phyloP scores from a whole-genome alignment of 805 yeast species.

The baker's yeast (Saccharomyces cerevisiae) region DNA sequence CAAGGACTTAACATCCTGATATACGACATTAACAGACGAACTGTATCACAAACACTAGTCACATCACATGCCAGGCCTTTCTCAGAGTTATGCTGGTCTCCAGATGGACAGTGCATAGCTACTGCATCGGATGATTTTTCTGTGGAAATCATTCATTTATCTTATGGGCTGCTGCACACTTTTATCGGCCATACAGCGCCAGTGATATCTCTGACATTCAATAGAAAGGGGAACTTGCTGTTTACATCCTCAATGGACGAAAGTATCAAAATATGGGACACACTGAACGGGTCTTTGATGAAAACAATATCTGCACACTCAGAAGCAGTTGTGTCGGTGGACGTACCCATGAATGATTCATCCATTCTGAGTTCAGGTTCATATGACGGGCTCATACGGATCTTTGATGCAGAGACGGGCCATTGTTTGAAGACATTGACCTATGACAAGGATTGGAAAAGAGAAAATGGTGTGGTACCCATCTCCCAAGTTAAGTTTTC shows the following conservation, averaged over 20 bases:
- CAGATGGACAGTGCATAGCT: slow-evolving; percentile 64
- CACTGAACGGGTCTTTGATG: slow-evolving; percentile 50
- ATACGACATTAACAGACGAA: slow-evolving; percentile 37
- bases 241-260: slow-evolving; percentile 86
- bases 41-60: slow-evolving; percentile 1
- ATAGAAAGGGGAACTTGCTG: slow-evolving; percentile 65
- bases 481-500: slow-evolving; percentile 65
- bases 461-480: slow-evolving; percentile 49
- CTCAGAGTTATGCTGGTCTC: slow-evolving; percentile 71
- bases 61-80: slow-evolving; percentile 50
- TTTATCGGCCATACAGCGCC: slow-evolving; percentile 80
- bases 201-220: slow-evolving; percentile 64
- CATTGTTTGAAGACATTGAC: slow-evolving; percentile 87
- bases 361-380: slow-evolving; percentile 75
- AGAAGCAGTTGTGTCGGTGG: slow-evolving; percentile 74
- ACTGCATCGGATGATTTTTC: slow-evolving; percentile 83
- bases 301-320: slow-evolving; percentile 87
- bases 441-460: slow-evolving; percentile 65
- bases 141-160: slow-evolving; percentile 61
- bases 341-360: slow-evolving; percentile 70
- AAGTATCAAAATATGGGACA: slow-evolving; percentile 86
- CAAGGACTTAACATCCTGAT: slow-evolving; percentile 53
- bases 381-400: slow-evolving; percentile 80
- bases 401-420: slow-evolving; percentile 83
- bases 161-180: slow-evolving; percentile 35